Conservation (phyloP, 257 asterid species). For the Paulownia fortunei region DNA sequence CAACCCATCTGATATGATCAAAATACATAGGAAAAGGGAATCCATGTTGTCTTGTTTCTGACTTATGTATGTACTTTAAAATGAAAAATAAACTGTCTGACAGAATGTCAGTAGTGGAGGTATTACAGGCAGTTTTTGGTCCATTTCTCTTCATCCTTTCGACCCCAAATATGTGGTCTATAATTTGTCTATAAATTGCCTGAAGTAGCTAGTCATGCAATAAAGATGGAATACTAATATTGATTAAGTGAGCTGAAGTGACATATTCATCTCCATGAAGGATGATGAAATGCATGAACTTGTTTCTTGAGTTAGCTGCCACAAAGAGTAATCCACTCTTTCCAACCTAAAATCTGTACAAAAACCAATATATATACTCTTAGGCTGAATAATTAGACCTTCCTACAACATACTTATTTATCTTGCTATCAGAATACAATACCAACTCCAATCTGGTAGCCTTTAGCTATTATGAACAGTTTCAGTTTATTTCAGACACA, state of each 20-base stretch:
- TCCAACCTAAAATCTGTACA: too few species aligned
- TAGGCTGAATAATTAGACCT: background rate
- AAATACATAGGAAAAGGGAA: conserved; percentile 60
- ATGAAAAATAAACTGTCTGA: conserved; percentile 26
- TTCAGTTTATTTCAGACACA: background rate
- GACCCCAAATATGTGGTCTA: background rate
- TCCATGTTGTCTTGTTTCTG: conserved; percentile 60
- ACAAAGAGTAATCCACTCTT: too few species aligned
- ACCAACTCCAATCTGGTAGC: background rate
- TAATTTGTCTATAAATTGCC: conserved; percentile 34
- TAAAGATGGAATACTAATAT: conserved; percentile 31
- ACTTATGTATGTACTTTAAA: conserved; percentile 43
- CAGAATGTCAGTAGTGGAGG: conserved; percentile 53
- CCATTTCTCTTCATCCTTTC: conserved; percentile 22
- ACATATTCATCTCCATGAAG: conserved; percentile 24
- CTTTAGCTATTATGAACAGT: background rate
- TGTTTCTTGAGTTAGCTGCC: conserved; percentile 26
- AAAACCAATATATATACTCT: background rate
- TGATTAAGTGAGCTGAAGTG: background rate
- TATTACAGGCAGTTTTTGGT: conserved; percentile 39
- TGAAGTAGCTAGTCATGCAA: conserved; percentile 37
- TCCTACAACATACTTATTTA: too few species aligned
- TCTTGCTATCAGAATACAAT: background rate
- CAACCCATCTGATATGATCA: conserved; percentile 30
- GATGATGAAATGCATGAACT: background rate